Evolutionary conservation across 2,329 filamentous ascomycete species (phyloP), one percentile per base, ranked within the genome.

Genomic region (Ceratocystis smalleyi): DNA sequence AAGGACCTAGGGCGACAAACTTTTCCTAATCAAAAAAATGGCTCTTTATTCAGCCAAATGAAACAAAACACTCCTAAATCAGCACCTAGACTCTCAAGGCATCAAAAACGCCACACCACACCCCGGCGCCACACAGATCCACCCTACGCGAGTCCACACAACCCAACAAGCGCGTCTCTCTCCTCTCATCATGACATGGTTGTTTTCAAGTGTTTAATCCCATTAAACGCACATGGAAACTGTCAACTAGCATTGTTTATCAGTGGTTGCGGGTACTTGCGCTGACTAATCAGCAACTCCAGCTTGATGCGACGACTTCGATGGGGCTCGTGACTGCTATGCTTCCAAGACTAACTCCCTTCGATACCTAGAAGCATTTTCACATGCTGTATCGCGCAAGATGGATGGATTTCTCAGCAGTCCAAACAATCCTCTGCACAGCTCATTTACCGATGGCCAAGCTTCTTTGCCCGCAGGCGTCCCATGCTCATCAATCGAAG

Each of bases 401-500:
- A 65, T 65, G 64, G 64, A 65, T 22, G 19, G 43, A 5, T 59
- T 65, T 47, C 32, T 40, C 19, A 19, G 32, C 6, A 45, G 47
- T 7, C 24, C 62, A 8, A 24, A 27, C 40, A 8, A 19, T 24
- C 19, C 22, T 35, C 17, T 59, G 15, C 22, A 24, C 40, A 8
- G 40, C 15, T 3, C 63, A 22, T 45, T 27, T 35, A 3, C 15
- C 1, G 27, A 35, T 17, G 5, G 7, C 12, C n/a, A n/a, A 12
- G 24, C 10, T 7, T 3, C 5, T 35, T n/a, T 57, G 22, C 22
- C 43, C 1, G 43, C 6, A 3, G 43, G 43, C 3, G 22, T 55
- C 32, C 17, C 32, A 35, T 76, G 73, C 69, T 67, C 68, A 43
- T 74, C 74, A 17, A 65, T 73, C 55, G 75, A 78, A 19, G 78